Evolutionary conservation across 176 grass and related monocot genomes (phyloP).

Genomic region (Paspalum notatum): DNA sequence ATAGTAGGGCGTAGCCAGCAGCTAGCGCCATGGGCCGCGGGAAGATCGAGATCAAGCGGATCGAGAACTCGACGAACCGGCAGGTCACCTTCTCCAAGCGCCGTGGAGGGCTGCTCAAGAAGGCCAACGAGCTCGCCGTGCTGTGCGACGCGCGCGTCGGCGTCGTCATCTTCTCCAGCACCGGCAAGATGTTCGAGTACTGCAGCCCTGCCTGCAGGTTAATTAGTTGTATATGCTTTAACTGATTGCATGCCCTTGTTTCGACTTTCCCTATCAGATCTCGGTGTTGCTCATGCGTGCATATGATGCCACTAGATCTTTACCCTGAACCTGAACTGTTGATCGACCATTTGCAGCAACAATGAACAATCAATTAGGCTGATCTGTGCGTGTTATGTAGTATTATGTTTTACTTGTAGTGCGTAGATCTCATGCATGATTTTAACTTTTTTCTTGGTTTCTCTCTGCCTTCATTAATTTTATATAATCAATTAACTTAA

Average conservation of each 20-base stretch:
- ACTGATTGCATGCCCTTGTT: not conserved
- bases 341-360: not conserved
- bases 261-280: not conserved
- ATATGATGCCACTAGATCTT: not conserved
- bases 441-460: not conserved
- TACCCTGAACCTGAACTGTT: not conserved
- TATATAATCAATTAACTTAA: not conserved
- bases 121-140: slow-evolving; percentile 79
- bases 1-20: not conserved
- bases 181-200: slow-evolving; percentile 82
- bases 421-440: not conserved
- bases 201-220: slow-evolving; percentile 63
- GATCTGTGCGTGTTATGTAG: too few relatives aligned
- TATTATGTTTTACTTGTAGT: not conserved
- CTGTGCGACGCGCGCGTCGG: slow-evolving; percentile 75
- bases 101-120: slow-evolving; percentile 76
- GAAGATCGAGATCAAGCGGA: slow-evolving; percentile 86
- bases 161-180: slow-evolving; percentile 82
- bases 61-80: slow-evolving; percentile 77
- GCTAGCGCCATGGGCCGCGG: slow-evolving; percentile 64
- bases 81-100: slow-evolving; percentile 88
- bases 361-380: not conserved
- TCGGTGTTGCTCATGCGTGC: not conserved
- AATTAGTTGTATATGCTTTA: not conserved
- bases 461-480: not conserved